phyloP scores from a whole-genome alignment of 148 eudicot species.

The Rhododendron vialii region DNA sequence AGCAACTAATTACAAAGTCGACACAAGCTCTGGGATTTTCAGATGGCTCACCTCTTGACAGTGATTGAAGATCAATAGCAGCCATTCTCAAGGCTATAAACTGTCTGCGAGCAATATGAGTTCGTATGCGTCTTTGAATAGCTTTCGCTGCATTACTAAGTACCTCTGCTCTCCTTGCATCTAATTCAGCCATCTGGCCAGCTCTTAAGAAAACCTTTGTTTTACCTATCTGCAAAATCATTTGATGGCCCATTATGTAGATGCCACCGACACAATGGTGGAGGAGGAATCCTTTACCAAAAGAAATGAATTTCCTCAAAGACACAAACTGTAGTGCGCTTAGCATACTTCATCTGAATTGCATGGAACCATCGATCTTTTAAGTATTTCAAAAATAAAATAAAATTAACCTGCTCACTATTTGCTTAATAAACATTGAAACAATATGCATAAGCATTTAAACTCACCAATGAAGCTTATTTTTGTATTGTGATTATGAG shows the following conservation, averaged over 20 bases:
- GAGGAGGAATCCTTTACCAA: background rate
- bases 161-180: conserved; percentile 87
- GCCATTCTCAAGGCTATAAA: conserved; percentile 58
- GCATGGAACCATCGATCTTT: background rate
- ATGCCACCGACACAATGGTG: background rate
- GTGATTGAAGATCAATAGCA: conserved; percentile 55
- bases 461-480: background rate
- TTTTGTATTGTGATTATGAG: background rate
- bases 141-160: conserved; percentile 75
- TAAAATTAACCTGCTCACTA: background rate
- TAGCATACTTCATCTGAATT: conserved; percentile 15
- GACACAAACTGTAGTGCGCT: conserved; percentile 1
- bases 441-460: background rate
- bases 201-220: conserved; percentile 96
- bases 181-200: conserved; percentile 99
- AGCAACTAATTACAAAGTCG: background rate
- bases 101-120: conserved; percentile 73
- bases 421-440: background rate
- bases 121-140: conserved; percentile 72
- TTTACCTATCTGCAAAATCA: conserved; percentile 67
- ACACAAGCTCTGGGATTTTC: conserved; percentile 8
- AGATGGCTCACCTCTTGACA: conserved; percentile 54
- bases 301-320: background rate
- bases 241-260: conserved; percentile 1
- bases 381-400: background rate